Evolutionary conservation across 2,329 filamentous ascomycete species (phyloP).

Genomic region (Aspergillus oerlinghausenensis): DNA sequence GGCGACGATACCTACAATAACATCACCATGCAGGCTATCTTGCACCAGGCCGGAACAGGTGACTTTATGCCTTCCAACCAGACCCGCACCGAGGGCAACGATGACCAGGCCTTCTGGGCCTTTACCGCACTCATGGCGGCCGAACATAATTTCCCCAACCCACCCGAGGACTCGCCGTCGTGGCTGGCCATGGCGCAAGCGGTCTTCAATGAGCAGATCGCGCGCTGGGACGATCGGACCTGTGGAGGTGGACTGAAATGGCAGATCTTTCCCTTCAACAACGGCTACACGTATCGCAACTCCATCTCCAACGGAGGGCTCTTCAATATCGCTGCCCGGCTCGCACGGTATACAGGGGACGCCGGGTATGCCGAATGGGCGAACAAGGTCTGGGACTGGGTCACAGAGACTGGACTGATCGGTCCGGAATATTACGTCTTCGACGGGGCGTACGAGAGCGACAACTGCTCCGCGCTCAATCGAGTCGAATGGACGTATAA

Average conservation of each 20-base stretch:
- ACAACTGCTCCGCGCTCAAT: constrained; percentile 49
- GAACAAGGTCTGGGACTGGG: constrained; percentile 60
- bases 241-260: constrained; percentile 65
- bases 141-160: constrained; percentile 40
- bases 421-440: constrained; percentile 48
- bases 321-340: constrained; percentile 28
- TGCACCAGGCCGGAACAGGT: constrained; percentile 36
- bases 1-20: constrained; percentile 38
- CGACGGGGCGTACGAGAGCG: constrained; percentile 51
- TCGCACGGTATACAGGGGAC: constrained; percentile 29
- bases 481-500: constrained; percentile 57
- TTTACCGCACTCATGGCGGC: constrained; percentile 54
- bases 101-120: constrained; percentile 57
- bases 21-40: constrained; percentile 32
- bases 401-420: constrained; percentile 46
- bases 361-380: constrained; percentile 57
- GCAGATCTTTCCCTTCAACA: constrained; percentile 31
- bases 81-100: constrained; percentile 46
- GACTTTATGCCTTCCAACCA: constrained; percentile 42
- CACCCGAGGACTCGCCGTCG: constrained; percentile 55
- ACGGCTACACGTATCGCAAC: constrained; percentile 32
- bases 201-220: constrained; percentile 72
- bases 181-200: constrained; percentile 77
- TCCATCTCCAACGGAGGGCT: constrained; percentile 32
- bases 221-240: constrained; percentile 61